Base-by-base conservation (phyloP, 257 asterid species). In the Ballota nigra region DNA sequence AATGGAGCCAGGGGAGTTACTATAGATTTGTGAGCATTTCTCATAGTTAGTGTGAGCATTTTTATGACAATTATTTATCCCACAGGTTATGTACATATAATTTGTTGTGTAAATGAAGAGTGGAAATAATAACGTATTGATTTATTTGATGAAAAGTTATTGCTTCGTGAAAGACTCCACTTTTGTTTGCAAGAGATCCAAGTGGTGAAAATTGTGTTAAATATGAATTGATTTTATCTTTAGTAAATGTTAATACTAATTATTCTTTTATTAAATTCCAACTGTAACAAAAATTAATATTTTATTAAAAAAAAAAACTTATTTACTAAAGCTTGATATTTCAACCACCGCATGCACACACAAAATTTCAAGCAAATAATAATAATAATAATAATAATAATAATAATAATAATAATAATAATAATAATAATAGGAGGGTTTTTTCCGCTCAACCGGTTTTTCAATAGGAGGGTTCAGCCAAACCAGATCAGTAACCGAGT, bases 1-100 rank as follows among this genome's bases (percentile, higher is more conserved):
- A 73, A 65, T 61, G 96, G 90, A 69, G 96, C 95, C 19, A 78
- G 90, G 77, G 97, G 96, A 12, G 83, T 83, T 13, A 89, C 97
- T 19, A 74, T 92, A 16, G 83, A 85, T 68, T 75, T 92, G 34
- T 92, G 77, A 78, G 62, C 40, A 7, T 9, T 22, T 34, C 20
- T 52, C 29, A 3, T 73, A 58, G 2, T 60, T 70, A 18, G 15
- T 23, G 24, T 40, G 15, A 20, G 61, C 56, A 28, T 47, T 73
- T 60, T 47, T 67, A 10, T 51, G 16, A 4, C 18, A 36, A 40
- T 20, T 24, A 6, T 10, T 26, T 64, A 22, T 67, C 36, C 51
- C 51, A 43, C 58, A 5, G 9, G 58, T 41, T 71, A 8, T 78
- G 76, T 72, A 64, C 26, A 58, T 68, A 69, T 76, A 53, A 61